Base-by-base conservation (phyloP, 2,329 filamentous ascomycete species). In the Penicillium fuscoglaucum region DNA sequence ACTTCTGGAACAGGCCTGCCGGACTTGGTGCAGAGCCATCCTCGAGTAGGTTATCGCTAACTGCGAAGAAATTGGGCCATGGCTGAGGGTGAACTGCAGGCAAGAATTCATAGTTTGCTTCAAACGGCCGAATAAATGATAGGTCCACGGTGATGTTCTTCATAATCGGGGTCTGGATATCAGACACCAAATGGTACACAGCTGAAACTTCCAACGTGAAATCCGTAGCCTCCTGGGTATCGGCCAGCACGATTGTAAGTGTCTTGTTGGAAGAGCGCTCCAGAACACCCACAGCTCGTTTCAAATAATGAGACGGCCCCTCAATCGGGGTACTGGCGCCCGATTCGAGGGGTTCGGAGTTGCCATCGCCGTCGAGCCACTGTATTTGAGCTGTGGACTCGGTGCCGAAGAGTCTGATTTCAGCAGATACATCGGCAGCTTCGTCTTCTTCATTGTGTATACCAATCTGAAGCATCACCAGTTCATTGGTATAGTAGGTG, bases 21-120 rank as follows among this genome's bases (percentile, higher is more conserved):
- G 81, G 76, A 29, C 74, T 70, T 28, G 69, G 58, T 4, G 61
- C 60, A 21, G 64, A 55, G 31, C 66, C 64, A 21, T 69, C 61
- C 4, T 70, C 69, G 3, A 72, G 67, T 17, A 76, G 56, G 12
- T 73, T 67, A 13, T 78, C 73, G 35, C 86, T 82, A 19, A 84
- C 79, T 52, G 87, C 82, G 74, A 98, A 99, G 67, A 96, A 87
- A 71, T 88, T 92, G 1, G 95, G 93, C 93, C 95, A 99, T 2
- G 86, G 81, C 49, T 89, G 87, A 0, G 83, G 75, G 72, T 97
- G 89, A 4, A 96, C 80, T 10, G 89, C 84, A 12, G 95, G 92
- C 13, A 88, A 82, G 61, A 98, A 86, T 61, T 96, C 91, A 73
- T 96, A 97, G 68, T 90, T 95, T 17, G 92, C 90, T 76, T 96